phyloP scores from a whole-genome alignment of 2,329 filamentous ascomycete species.

The Trichoderma gracile region DNA sequence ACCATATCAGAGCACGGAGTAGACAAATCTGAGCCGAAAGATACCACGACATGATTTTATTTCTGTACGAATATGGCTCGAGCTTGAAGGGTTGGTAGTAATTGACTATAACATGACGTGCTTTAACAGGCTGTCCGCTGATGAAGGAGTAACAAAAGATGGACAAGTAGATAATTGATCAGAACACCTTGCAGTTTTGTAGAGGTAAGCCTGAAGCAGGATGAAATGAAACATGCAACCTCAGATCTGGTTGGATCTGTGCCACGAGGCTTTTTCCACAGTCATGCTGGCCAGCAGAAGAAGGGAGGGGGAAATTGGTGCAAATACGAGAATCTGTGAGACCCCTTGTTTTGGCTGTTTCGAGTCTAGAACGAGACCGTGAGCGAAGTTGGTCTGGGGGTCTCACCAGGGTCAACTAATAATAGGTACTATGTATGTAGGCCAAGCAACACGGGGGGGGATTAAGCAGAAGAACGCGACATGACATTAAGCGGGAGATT shows the following conservation, averaged over 20 bases:
- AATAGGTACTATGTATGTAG: neutral
- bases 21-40: conserved; percentile 21
- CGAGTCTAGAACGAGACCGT: conserved; percentile 13
- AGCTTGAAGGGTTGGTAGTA: neutral
- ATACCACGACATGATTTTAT: conserved; percentile 20
- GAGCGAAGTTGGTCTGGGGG: conserved; percentile 1
- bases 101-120: conserved; percentile 7
- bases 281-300: neutral
- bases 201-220: neutral
- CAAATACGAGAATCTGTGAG: conserved; percentile 9
- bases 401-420: conserved; percentile 10
- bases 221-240: neutral
- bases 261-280: neutral
- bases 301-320: too few relatives aligned
- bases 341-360: conserved; percentile 15
- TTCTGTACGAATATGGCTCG: conserved; percentile 1
- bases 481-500: neutral
- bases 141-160: neutral
- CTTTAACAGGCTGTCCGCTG: too few relatives aligned
- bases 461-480: neutral
- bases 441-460: neutral
- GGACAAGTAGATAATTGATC: neutral
- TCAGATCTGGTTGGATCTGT: neutral
- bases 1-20: conserved; percentile 13
- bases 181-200: too few relatives aligned